Evolutionary conservation across 495 filamentous ascomycete genomes (phyloP), one percentile per base, ranked within the genome.

Genomic region (Saxophila tyrrhenica): DNA sequence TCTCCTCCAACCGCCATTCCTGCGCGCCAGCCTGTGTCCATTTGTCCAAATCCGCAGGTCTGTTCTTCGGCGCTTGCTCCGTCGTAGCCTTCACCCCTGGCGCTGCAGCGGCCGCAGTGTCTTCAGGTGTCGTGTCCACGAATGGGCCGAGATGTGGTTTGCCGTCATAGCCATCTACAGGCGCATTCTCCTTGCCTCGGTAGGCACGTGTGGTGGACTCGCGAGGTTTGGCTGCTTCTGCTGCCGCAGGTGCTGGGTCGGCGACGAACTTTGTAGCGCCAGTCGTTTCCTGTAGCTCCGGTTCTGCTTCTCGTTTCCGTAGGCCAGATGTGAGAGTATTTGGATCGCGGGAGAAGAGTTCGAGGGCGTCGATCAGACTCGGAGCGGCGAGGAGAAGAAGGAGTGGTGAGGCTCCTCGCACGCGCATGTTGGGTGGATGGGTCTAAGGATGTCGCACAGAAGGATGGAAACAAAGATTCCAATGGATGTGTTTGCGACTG

Each of bases 131-230:
- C n/a, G 66, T 59, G 19, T 74, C 74, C 2, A 74, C 66, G 42
- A 64, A 72, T 1, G 94, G 92, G 9, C 92, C 92, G 22, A 81
- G 80, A 66, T 98, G 92, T 29, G 92, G 92, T 73, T 89, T 90
- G 23, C 92, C 92, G 75, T 98, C 92, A 58, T 88, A 85, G 32
- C 92, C 94, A 66, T 98, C 92, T 5, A 97, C 85, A 0, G 94
- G 92, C 58, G 87, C 87, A 73, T 92, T 82, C 70, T 86, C 88
- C 55, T 87, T 89, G 47, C 86, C 87, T 58, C 74, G 56, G 3
- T 71, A 73, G 49, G 61, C 48, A 52, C 69, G 66, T 22, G 67
- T 67, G 38, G 56, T 71, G 41, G 41, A 44, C 7, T n/a, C 7
- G 7, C 17, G 15, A 3, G 41, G 7, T n/a, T 21, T 44, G 16